phyloP scores from a whole-genome alignment of 164 flowering plant species.

The Nymphaea colorata region DNA sequence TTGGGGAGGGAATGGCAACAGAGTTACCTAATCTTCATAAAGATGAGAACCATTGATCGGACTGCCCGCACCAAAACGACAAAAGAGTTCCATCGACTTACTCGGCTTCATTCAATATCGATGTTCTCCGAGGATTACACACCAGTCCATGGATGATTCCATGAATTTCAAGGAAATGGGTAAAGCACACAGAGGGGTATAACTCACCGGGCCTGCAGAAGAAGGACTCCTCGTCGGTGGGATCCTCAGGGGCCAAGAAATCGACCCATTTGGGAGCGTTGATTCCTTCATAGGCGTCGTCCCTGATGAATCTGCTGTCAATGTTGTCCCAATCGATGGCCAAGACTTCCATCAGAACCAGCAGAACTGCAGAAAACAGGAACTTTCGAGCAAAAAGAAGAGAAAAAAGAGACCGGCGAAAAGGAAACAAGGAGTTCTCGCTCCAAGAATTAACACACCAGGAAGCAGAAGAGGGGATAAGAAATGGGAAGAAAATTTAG shows the following conservation, averaged over 20 bases:
- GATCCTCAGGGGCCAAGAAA: constrained; percentile 36
- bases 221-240: constrained; percentile 56
- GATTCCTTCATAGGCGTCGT: constrained; percentile 59
- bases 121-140: too few species aligned
- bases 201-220: constrained; percentile 72
- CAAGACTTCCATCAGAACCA: constrained; percentile 62
- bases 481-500: too few species aligned
- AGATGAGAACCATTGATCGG: too few species aligned
- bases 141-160: too few species aligned
- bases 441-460: too few species aligned
- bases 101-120: too few species aligned
- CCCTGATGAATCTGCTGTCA: constrained; percentile 50
- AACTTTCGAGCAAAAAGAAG: constrained; percentile 1
- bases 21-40: too few species aligned
- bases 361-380: background rate
- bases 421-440: background rate
- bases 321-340: constrained; percentile 79
- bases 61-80: too few species aligned
- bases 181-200: background rate
- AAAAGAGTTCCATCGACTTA: too few species aligned
- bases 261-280: constrained; percentile 88
- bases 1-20: too few species aligned
- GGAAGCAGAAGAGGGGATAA: too few species aligned
- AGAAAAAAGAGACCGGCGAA: background rate
- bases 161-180: too few species aligned